Base-by-base conservation (phyloP, 192 early-diverging fungal genomes). In the Coemansia sp. region DNA sequence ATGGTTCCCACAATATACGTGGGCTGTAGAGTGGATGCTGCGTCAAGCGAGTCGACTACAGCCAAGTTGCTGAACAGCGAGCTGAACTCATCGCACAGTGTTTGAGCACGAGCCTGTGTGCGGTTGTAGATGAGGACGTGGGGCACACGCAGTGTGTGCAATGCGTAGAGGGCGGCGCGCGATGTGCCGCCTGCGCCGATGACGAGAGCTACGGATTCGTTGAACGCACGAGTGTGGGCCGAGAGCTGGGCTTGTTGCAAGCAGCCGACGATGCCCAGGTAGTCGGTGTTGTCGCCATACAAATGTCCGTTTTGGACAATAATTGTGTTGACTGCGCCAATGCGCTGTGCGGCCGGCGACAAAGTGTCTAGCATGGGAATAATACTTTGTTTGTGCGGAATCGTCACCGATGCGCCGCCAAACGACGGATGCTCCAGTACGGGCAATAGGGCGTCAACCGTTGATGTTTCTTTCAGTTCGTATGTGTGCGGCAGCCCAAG, bases 241-340 rank as follows among this genome's bases (percentile, higher is more conserved):
- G 59, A 64, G 10, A 68, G 39, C 53, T 67, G 72, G 17, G 82
- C 67, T 14, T 72, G 80, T 54, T 83, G 71, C 35, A 96, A 82
- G 52, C 83, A 85, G 26, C 77, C 77, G 45, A 80, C 80, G 53
- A 99, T 97, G 31, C 97, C 97, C 17, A 96, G 61, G 84, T 91
- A 98, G 68, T 99, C 97, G 14, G 97, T 99, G 75, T 99, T 99
- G 62, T 96, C 94, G 17, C 97, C 97, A 26, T 87, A 50, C 3
- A 96, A 72, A 41, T 69, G 71, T 22, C 35, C 41, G 12, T 41
- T 31, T 2, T 14, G n/a, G 8, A 63, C 49, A 50, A 87, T 75
- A 16, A 99, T 68, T 0, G 97, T 98, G 71, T 99, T 99, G 56
- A 97, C 91, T 0, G 96, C 94, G n/a, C 97, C 96, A 74, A 99